These are phyloP conservation scores for Teunomyces gatunensis DNA, from an alignment of 805 yeast genomes.

Conservation along the genomic window DNA sequence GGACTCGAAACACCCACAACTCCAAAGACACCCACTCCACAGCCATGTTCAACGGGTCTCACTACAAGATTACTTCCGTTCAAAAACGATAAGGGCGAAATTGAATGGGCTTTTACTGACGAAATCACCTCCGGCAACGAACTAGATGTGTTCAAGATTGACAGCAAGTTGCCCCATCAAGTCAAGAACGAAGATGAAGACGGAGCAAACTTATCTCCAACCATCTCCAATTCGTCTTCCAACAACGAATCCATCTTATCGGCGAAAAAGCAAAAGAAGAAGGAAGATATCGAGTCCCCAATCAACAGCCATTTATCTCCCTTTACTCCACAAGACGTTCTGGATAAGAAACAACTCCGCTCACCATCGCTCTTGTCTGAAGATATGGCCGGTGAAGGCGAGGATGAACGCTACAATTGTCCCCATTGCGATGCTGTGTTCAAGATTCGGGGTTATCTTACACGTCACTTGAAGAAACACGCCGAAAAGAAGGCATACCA, in stretches of 20 bases:
- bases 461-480: conserved; percentile 56
- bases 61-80: conserved; percentile 51
- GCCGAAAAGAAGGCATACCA: conserved; percentile 47
- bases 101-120: conserved; percentile 56
- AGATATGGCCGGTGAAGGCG: conserved; percentile 17
- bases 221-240: conserved; percentile 33
- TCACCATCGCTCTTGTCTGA: conserved; percentile 11
- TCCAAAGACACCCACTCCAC: conserved; percentile 2
- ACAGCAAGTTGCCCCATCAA: conserved; percentile 1
- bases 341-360: conserved; percentile 4
- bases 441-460: conserved; percentile 52
- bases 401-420: conserved; percentile 35
- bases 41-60: conserved; percentile 49
- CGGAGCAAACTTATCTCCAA: conserved; percentile 29
- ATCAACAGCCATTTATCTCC: conserved; percentile 30
- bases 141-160: conserved; percentile 26
- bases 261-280: conserved; percentile 12
- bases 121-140: conserved; percentile 26
- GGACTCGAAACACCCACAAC: neutral
- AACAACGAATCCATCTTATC: conserved; percentile 30
- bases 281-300: conserved; percentile 22
- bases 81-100: conserved; percentile 51
- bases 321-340: conserved; percentile 17
- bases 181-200: conserved; percentile 1
- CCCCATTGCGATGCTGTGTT: conserved; percentile 48